These are phyloP conservation scores for Orobanche coerulescens DNA, from an alignment of 257 asterid genomes.

Conservation along the genomic window DNA sequence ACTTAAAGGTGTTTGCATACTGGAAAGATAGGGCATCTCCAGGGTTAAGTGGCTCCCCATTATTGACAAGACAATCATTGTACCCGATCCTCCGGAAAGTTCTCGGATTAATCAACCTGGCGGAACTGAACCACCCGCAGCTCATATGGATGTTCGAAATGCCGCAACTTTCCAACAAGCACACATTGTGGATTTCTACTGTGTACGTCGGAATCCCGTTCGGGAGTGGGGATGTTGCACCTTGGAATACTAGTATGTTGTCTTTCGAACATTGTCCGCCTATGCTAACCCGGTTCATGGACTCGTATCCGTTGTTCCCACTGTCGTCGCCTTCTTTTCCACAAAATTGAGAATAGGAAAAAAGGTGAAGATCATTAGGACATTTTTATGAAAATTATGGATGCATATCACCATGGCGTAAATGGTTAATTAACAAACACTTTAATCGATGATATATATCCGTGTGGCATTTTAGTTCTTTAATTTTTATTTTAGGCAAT, in stretches of 20 bases:
- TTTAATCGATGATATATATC: too few relatives aligned
- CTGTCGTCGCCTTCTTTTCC: not conserved
- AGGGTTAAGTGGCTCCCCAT: conserved; percentile 39
- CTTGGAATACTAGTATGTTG: conserved; percentile 40
- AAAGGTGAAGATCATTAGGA: too few relatives aligned
- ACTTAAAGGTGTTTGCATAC: conserved; percentile 55
- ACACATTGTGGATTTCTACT: conserved; percentile 40
- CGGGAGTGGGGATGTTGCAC: conserved; percentile 36
- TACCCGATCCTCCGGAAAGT: conserved; percentile 37
- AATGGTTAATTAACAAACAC: too few relatives aligned
- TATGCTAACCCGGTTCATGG: conserved; percentile 30
- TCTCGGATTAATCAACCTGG: conserved; percentile 40
- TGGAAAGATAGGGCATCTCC: conserved; percentile 40
- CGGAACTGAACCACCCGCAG: conserved; percentile 80
- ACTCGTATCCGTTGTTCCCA: conserved; percentile 7
- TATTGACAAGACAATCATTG: conserved; percentile 61
- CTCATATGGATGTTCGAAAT: conserved; percentile 54
- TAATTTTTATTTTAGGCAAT: too few relatives aligned
- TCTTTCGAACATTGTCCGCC: conserved; percentile 32
- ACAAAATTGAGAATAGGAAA: not conserved
- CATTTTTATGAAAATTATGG: too few relatives aligned
- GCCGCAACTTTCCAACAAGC: conserved; percentile 39
- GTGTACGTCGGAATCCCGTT: conserved; percentile 71
- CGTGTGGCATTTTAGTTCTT: too few relatives aligned
- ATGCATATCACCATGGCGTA: too few relatives aligned